These are phyloP conservation scores for Anisodus acutangulus DNA, from an alignment of 257 asterid species.

Conservation along the genomic window DNA sequence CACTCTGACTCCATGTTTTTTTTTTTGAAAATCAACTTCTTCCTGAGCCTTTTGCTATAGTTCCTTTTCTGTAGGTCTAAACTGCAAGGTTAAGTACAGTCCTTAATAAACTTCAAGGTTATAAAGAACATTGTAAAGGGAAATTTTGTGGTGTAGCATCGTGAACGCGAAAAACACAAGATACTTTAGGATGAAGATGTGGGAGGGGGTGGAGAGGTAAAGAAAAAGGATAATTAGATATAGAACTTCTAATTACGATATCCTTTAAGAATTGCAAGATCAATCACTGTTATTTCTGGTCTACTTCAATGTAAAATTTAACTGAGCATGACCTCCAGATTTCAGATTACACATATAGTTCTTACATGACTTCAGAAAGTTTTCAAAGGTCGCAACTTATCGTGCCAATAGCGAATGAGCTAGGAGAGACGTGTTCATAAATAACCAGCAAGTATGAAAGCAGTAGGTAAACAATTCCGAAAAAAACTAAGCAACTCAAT, in stretches of 20 bases:
- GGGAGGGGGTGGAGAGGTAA: too few species aligned
- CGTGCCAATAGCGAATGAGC: not conserved
- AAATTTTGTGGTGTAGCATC: too few species aligned
- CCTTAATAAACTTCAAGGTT: too few species aligned
- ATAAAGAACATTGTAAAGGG: too few species aligned
- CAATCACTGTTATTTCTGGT: not conserved
- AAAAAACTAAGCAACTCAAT: not conserved
- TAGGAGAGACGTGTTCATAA: not conserved
- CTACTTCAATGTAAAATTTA: not conserved
- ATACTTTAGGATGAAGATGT: too few species aligned
- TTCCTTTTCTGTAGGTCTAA: too few species aligned
- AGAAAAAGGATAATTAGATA: too few species aligned
- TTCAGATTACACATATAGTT: not conserved
- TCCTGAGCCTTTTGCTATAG: too few species aligned
- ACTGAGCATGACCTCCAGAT: not conserved
- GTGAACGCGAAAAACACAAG: too few species aligned
- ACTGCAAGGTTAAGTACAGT: too few species aligned
- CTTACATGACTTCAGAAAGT: not conserved
- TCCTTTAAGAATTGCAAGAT: not conserved
- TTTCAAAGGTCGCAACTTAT: not conserved
- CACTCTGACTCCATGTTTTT: too few species aligned
- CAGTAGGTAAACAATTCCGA: not conserved
- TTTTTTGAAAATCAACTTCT: too few species aligned
- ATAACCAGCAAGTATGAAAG: not conserved
- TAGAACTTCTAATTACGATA: not conserved